phyloP scores from a whole-genome alignment of 805 yeast species.

The Lachancea cidri region DNA sequence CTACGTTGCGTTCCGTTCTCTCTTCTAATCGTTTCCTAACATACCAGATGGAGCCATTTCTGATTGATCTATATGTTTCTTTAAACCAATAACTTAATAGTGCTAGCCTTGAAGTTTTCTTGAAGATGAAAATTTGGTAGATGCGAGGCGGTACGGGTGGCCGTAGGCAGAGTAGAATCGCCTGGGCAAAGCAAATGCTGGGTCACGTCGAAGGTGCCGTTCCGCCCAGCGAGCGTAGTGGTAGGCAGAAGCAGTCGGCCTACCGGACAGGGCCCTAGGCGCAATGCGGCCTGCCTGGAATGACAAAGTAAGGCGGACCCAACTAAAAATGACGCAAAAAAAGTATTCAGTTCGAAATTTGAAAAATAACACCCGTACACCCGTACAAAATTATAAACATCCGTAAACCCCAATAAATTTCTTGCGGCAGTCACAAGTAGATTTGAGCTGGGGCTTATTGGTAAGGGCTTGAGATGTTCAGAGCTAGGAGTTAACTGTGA shows the following conservation, averaged over 20 bases:
- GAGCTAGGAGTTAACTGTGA: too few species aligned
- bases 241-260: too few species aligned
- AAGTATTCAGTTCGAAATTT: too few species aligned
- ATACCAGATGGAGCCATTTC: constrained; percentile 47
- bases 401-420: background rate
- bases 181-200: too few species aligned
- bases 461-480: too few species aligned
- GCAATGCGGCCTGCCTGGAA: background rate
- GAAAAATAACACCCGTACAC: background rate
- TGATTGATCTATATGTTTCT: constrained; percentile 12
- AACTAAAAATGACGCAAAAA: too few species aligned
- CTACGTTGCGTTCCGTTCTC: background rate
- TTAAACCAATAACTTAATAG: constrained; percentile 4
- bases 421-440: background rate
- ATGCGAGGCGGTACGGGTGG: background rate
- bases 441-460: too few species aligned
- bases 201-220: too few species aligned
- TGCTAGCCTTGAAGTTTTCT: constrained; percentile 7
- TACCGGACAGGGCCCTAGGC: background rate
- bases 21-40: constrained; percentile 14
- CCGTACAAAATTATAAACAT: background rate
- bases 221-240: too few species aligned
- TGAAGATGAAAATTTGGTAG: constrained; percentile 4
- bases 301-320: too few species aligned
- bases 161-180: background rate